Base-by-base conservation (phyloP, 2,329 filamentous ascomycete genomes). In the Apiospora rasikravindrae region DNA sequence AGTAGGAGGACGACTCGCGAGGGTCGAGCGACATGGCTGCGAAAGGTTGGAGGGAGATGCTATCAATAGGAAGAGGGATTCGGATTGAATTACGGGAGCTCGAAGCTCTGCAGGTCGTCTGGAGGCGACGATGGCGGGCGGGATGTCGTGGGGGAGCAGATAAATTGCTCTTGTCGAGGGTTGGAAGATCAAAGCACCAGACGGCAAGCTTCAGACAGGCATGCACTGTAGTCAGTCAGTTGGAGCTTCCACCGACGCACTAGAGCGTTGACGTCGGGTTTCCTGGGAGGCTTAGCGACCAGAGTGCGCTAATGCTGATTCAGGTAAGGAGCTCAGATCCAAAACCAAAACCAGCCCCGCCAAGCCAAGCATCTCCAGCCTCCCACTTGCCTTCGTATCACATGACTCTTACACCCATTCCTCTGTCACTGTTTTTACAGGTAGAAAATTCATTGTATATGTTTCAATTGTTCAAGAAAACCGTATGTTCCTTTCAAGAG, bases 1-100 rank as follows among this genome's bases (percentile, higher is more conserved):
- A 89, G 83, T 90, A 90, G 75, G 88, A 89, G 73, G 87, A 88
- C 75, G 88, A 86, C 78, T 88, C 87, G 81, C 88, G 86, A 72
- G 87, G 87, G 82, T 90, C 89, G 57, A 44, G 42, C 79, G 84
- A 80, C 87, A 88, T 88, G 77, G 78, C 82, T 82, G 77, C 47
- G 49, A 51, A 33, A 37, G 47, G 49, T 26, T 33, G 26, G 51
- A 19, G 51, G 51, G 26, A 57, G 47, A 24, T 51, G 37, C n/a
- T 66, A 70, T 45, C 68, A 44, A 66, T 68, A 70, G 72, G 66
- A 64, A 64, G 51, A 57, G 40, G 33, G 57, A n/a, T 40, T 33
- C n/a, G n/a, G 10, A 64, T 64, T 40, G 33, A 64, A 64, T 40
- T 69, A 64, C 24, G 73, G 26, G 69, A 73, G 70, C 71, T 67